Evolutionary conservation across 257 asterid species (phyloP), one percentile per base, ranked within the genome.

Genomic region (Echium plantagineum): DNA sequence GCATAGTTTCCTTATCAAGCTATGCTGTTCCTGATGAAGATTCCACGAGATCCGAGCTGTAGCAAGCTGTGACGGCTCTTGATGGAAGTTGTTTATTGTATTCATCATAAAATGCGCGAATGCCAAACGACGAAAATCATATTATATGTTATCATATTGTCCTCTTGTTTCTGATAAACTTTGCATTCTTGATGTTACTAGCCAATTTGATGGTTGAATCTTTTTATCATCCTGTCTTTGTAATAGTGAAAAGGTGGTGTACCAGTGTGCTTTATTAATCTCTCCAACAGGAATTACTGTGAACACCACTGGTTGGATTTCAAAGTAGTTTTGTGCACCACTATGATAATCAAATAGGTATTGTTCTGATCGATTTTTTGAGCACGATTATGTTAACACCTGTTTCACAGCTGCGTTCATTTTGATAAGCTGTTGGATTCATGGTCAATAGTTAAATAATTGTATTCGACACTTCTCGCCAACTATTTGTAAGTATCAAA

Each of bases 61-160:
- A 53, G 57, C 57, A 53, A 53, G 57, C 57, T 53, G 57, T n/a
- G 57, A 53, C 18, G 26, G 26, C 2, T 53, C 18, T n/a, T n/a
- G 21, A 2, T 53, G 57, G 57, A 53, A 53, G 57, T 17, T n/a
- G 57, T 53, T 53, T 53, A 10, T 53, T 53, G 57, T 52, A 35
- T 42, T 42, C 49, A 1, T 10, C 17, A 42, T 13, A 42, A n/a
- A 42, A 42, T 42, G 49, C 3, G 49, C 13, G 49, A 42, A 10
- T 17, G 10, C 2, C 16, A 42, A 13, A 42, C 49, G 16, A 42
- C 16, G 10, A 17, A 42, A 42, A 42, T 13, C 2, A 42, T 42
- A 42, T 42, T 10, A 17, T 10, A 42, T 42, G 49, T 42, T 42
- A 42, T 42, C 49, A 10, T 42, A 10, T 13, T 42, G 49, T 12